phyloP scores from a whole-genome alignment of 768 basidiomycete genomes.

The Clathrus columnatus region DNA sequence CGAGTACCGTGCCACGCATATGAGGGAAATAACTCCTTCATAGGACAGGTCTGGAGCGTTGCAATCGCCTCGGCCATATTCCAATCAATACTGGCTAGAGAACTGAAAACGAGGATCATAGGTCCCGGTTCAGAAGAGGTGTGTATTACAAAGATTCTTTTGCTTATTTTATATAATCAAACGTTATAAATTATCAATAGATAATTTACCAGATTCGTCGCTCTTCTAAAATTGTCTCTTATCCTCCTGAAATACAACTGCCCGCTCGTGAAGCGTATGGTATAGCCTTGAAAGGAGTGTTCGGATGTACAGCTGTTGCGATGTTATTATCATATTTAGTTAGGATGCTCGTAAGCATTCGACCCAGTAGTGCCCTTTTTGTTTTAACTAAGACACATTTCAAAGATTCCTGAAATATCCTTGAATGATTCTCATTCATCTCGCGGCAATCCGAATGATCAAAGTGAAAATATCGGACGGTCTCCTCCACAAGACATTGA shows the following conservation, averaged over 20 bases:
- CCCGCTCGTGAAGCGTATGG: constrained; percentile 54
- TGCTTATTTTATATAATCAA: too few species aligned
- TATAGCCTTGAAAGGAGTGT: constrained; percentile 49
- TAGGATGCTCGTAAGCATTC: too few species aligned
- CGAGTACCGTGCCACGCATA: background rate
- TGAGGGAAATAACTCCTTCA: background rate
- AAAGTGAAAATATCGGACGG: too few species aligned
- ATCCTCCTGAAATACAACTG: constrained; percentile 43
- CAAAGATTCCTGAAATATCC: too few species aligned
- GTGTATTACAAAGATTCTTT: constrained; percentile 11
- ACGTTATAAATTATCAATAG: constrained; percentile 23
- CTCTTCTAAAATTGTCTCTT: constrained; percentile 41
- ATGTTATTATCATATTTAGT: constrained; percentile 51
- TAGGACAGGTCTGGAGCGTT: constrained; percentile 67
- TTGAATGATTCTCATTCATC: too few species aligned
- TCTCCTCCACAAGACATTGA: too few species aligned
- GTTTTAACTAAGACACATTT: too few species aligned
- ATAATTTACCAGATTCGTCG: constrained; percentile 53
- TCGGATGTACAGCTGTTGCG: constrained; percentile 49
- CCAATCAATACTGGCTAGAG: constrained; percentile 46
- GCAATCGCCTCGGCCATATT: constrained; percentile 61
- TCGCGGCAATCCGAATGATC: too few species aligned
- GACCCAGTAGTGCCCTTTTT: too few species aligned
- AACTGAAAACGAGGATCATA: constrained; percentile 46
- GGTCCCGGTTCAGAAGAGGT: constrained; percentile 48